phyloP scores from a whole-genome alignment of 352 stramenopile species.

The Pythium myriotylum region DNA sequence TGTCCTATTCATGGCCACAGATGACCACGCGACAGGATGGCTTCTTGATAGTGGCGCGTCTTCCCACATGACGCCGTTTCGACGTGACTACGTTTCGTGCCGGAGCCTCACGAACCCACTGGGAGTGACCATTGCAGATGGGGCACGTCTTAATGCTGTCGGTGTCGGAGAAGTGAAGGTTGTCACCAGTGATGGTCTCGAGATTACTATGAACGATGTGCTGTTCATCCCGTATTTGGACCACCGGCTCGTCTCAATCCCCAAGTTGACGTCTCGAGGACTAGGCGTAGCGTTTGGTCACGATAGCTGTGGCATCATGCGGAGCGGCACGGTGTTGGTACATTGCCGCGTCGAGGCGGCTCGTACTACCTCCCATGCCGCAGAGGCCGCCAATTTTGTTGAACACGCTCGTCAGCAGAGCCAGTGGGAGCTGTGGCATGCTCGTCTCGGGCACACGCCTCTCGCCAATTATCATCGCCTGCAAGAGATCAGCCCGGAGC shows the following conservation, averaged over 20 bases:
- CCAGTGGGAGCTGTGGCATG: too few relatives aligned
- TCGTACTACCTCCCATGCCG: too few relatives aligned
- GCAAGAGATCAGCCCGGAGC: too few relatives aligned
- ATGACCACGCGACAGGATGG: neutral
- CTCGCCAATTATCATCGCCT: too few relatives aligned
- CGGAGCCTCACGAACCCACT: neutral
- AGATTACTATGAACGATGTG: neutral
- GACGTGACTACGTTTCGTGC: neutral
- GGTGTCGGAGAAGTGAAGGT: neutral
- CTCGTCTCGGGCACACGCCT: too few relatives aligned
- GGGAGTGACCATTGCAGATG: neutral
- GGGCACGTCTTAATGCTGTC: neutral
- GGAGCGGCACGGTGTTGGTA: neutral
- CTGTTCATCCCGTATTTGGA: slow-evolving; percentile 5
- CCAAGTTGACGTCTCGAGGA: neutral
- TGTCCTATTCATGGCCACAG: neutral
- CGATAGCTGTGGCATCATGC: neutral
- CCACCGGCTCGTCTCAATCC: neutral
- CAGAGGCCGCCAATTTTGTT: too few relatives aligned
- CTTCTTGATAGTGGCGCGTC: slow-evolving; percentile 8
- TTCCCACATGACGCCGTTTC: slow-evolving; percentile 3
- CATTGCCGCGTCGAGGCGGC: too few relatives aligned
- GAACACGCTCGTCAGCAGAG: too few relatives aligned
- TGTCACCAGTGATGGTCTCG: neutral
- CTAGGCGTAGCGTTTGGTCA: neutral